Percentiles rank a stretch among this genome's conserved stretches.
These are phyloP conservation scores for Gynostemma pentaphyllum DNA, from an alignment of 306 rosid species.

Conservation along the genomic window DNA sequence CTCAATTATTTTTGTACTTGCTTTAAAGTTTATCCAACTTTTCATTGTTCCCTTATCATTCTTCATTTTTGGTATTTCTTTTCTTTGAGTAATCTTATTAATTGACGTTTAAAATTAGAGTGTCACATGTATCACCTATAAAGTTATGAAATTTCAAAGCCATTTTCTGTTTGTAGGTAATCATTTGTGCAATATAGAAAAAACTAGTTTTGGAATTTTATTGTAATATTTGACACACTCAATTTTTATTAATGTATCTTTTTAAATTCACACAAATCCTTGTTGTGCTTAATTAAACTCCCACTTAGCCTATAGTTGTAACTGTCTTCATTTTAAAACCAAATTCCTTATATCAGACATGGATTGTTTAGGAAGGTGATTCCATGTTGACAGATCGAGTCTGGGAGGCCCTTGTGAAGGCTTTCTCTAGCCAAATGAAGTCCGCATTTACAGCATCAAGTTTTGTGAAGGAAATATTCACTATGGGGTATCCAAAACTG, in stretches of 20 bases:
- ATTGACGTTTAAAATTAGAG: background rate
- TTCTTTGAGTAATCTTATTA: background rate
- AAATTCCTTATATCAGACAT: constrained; percentile 11
- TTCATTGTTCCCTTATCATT: background rate
- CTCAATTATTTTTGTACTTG: background rate
- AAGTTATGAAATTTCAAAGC: background rate
- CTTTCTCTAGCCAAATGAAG: constrained; percentile 91
- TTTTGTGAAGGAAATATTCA: constrained; percentile 89
- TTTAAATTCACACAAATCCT: background rate
- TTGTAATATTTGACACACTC: background rate
- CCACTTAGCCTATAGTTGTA: background rate
- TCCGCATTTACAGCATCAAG: constrained; percentile 96
- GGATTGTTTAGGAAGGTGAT: constrained; percentile 74
- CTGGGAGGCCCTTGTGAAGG: constrained; percentile 94
- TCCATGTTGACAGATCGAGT: constrained; percentile 73
- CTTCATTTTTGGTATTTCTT: background rate
- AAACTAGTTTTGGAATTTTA: background rate
- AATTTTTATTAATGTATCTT: background rate
- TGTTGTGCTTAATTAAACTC: background rate
- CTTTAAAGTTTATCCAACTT: background rate
- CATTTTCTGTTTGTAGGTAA: background rate
- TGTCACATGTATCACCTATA: background rate
- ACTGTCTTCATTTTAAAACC: background rate
- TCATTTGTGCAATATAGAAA: background rate
- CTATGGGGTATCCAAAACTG: constrained; percentile 89